Evolutionary conservation across 2,329 filamentous ascomycete species (phyloP), one percentile per base, ranked within the genome.

Genomic region (Paraphoma sp.): DNA sequence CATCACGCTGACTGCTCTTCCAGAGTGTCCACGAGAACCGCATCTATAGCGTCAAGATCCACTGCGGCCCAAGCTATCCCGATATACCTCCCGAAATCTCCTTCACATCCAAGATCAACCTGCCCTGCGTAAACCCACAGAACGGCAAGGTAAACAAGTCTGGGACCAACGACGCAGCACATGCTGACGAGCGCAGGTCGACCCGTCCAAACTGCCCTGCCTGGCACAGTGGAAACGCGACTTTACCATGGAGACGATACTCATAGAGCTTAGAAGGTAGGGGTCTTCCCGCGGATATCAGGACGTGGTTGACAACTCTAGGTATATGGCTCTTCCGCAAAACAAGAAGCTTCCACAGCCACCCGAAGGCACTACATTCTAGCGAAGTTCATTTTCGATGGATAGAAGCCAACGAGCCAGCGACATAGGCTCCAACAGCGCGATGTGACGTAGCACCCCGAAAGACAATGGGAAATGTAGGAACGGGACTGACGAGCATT

Each of bases 331-430:
- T 30, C 86, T 93, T 57, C 88, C 91, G 28, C 84, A 88, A 65
- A 90, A 98, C 82, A 97, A 97, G 86, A 98, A 98, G 81, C 87
- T 97, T 30, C 90, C 92, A 11, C 95, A 99, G 78, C 95, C 95
- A 41, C 86, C 91, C 4, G 95, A 99, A 81, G 93, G 93, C 56
- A 87, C 90, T 30, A 89, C 81, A 31, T 89, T 84, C 67, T 76
- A 68, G 51, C 47, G 17, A 46, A 14, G 31, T 44, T 42, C 28
- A 50, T 47, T 48, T 11, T 29, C 29, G 36, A 52, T 9, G 43
- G 29, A 38, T n/a, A 38, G 10, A 38, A 44, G 44, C 31, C 14
- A 41, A 28, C 43, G 46, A 47, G 47, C 48, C 23, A 23, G 2
- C 23, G 23, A 23, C 23, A 23, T 23, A 23, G 23, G 23, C 5